These are phyloP conservation scores for Sugiyamaella lignohabitans DNA, from an alignment of 805 yeast species.

Conservation along the genomic window DNA sequence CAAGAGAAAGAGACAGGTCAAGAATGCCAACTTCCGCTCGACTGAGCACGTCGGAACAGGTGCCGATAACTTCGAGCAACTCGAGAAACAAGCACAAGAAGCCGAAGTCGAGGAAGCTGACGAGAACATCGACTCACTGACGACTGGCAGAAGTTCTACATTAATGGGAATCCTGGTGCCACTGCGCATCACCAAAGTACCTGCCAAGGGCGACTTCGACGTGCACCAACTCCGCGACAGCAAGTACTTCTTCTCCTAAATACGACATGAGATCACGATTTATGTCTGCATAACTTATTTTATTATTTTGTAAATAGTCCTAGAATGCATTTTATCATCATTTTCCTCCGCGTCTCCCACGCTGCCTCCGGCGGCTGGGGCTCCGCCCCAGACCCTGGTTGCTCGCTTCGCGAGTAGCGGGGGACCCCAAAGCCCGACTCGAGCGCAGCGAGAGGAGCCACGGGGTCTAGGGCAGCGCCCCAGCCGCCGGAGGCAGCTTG, in stretches of 20 bases:
- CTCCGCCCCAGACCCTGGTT: neutral
- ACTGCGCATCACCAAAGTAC: slow-evolving; percentile 62
- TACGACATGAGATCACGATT: neutral
- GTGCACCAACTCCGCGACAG: slow-evolving; percentile 66
- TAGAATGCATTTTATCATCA: neutral
- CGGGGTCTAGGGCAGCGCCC: neutral
- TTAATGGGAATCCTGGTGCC: slow-evolving; percentile 53
- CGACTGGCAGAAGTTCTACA: slow-evolving; percentile 4
- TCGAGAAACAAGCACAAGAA: slow-evolving; percentile 24
- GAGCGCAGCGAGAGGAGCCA: neutral
- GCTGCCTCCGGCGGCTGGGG: neutral
- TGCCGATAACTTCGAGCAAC: slow-evolving; percentile 20
- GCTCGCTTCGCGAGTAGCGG: neutral
- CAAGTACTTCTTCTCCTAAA: slow-evolving; percentile 62
- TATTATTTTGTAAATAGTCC: neutral
- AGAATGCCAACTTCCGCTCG: slow-evolving; percentile 16
- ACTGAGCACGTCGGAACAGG: slow-evolving; percentile 33
- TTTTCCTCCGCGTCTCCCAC: neutral
- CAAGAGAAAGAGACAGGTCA: slow-evolving; percentile 1
- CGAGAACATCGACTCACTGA: neutral
- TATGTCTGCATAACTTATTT: neutral
- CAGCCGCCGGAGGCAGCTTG: neutral
- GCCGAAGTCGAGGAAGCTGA: slow-evolving; percentile 23
- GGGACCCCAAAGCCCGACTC: neutral
- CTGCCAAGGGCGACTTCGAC: slow-evolving; percentile 77